Evolutionary conservation across 371 early-diverging fungal species (phyloP).

Genomic region (Apophysomyces elegans): DNA sequence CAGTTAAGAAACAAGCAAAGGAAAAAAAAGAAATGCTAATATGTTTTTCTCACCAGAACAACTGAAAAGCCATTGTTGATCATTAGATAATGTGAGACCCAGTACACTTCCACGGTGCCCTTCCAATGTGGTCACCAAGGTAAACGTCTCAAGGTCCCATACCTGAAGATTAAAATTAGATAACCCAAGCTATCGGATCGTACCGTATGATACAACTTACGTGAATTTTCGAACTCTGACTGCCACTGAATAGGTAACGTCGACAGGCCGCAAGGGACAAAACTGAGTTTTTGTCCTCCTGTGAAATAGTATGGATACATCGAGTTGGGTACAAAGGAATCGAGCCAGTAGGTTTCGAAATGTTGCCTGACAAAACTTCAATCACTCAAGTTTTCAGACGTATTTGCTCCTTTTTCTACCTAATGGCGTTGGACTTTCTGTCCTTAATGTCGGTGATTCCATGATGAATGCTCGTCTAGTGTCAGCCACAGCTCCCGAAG

Average conservation of each 20-base stretch:
- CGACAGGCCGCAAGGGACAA: slow-evolving; percentile 67
- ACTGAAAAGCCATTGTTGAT: slow-evolving; percentile 66
- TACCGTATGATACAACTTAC: slow-evolving; percentile 26
- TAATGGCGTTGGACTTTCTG: slow-evolving; percentile 21
- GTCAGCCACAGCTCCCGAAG: slow-evolving; percentile 6
- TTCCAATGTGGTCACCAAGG: slow-evolving; percentile 56
- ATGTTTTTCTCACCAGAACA: slow-evolving; percentile 59
- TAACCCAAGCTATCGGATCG: neutral
- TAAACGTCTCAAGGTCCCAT: slow-evolving; percentile 73
- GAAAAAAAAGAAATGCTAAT: no score
- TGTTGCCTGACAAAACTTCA: slow-evolving; percentile 25
- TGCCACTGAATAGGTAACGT: slow-evolving; percentile 71
- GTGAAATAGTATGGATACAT: slow-evolving; percentile 64
- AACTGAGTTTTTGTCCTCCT: slow-evolving; percentile 67
- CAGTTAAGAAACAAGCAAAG: neutral
- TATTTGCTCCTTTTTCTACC: neutral
- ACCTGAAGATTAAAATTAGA: slow-evolving; percentile 45
- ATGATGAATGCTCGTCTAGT: slow-evolving; percentile 13
- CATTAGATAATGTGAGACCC: slow-evolving; percentile 60
- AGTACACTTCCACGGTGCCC: slow-evolving; percentile 78
- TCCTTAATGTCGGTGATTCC: slow-evolving; percentile 17
- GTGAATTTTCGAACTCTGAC: slow-evolving; percentile 69
- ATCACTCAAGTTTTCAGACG: neutral
- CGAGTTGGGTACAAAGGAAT: slow-evolving; percentile 37
- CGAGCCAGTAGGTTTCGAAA: slow-evolving; percentile 25